Evolutionary conservation across 1,284 basidiomycete genomes (phyloP), one percentile per base, ranked within the genome.

Genomic region (Fomitiporia mediterranea): DNA sequence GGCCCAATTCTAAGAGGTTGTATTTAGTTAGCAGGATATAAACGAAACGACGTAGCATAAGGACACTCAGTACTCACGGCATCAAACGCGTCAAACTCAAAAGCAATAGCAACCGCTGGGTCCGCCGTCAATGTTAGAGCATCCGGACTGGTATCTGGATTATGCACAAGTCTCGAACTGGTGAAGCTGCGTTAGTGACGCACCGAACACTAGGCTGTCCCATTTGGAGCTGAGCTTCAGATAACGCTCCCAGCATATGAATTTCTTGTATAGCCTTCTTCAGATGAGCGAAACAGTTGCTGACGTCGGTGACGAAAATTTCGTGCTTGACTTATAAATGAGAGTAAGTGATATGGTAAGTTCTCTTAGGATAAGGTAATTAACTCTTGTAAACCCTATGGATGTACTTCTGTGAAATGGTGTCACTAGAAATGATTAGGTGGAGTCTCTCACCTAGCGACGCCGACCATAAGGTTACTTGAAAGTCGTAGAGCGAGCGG

Each of bases 391-490:
- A 90, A 3, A 88, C 84, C 2, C 86, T 88, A 42, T 7, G 55
- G 52, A 61, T 21, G 25, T 66, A 66, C n/a, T 62, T 64, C 49
- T 50, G 17, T 13, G 5, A 52, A 30, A n/a, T 49, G 17, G 21
- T 32, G 5, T n/a, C n/a, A n/a, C n/a, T n/a, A n/a, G 23, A 49
- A 17, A 59, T 43, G 21, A 64, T 19, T 56, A 55, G 8, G 55
- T 59, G 42, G 56, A 55, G n/a, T 17, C n/a, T 64, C 80, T 61
- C 67, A 93, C 91, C 92, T 82, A 21, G 86, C 87, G 19, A 89
- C 91, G 4, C 91, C 92, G 55, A 94, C 84, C 75, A 95, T 84
- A 34, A 95, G 71, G 66, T 91, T 91, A 58, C 90, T 91, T 9
- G 91, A 92, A 55, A 94, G 73, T 46, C 91, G 78, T 53, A 95